Conservation (phyloP, 257 asterid species). For the Solanum medicagineum region DNA sequence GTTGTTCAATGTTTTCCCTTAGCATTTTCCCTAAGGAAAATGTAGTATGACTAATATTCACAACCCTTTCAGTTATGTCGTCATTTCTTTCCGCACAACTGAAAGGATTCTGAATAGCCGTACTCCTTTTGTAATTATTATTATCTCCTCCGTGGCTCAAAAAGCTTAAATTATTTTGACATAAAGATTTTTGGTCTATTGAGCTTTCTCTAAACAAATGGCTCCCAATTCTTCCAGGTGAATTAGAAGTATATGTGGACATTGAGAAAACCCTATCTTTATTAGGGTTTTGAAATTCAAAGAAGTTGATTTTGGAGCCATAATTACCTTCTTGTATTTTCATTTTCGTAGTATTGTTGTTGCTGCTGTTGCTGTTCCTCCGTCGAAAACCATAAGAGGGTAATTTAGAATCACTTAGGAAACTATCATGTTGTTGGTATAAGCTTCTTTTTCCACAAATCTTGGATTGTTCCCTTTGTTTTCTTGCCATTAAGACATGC, state of each 20-base stretch:
- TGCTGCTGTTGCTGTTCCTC: background rate
- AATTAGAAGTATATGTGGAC: conserved; percentile 15
- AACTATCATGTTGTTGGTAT: background rate
- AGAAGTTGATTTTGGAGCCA: conserved; percentile 35
- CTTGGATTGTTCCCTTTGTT: conserved; percentile 70
- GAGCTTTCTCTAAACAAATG: background rate
- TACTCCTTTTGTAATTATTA: background rate
- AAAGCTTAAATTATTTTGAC: conserved; percentile 8
- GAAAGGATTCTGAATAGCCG: conserved; percentile 8
- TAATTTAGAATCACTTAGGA: conserved; percentile 15
- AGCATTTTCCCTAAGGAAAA: conserved; percentile 1
- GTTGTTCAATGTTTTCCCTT: conserved; percentile 9
- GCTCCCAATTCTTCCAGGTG: conserved; percentile 14
- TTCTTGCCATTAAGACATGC: conserved; percentile 95
- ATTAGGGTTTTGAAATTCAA: conserved; percentile 23
- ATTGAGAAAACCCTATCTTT: conserved; percentile 35
- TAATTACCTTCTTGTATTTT: conserved; percentile 22
- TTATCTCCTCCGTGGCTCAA: conserved; percentile 5
- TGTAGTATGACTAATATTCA: background rate
- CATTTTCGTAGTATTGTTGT: background rate
- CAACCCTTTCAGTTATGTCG: background rate
- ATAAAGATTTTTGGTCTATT: background rate
- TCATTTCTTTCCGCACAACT: conserved; percentile 3
- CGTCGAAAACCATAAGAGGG: conserved; percentile 24
- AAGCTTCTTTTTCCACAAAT: conserved; percentile 30